Evolutionary conservation across 139 green algal species (phyloP).

Genomic region (Zygnema circumcarinatum): DNA sequence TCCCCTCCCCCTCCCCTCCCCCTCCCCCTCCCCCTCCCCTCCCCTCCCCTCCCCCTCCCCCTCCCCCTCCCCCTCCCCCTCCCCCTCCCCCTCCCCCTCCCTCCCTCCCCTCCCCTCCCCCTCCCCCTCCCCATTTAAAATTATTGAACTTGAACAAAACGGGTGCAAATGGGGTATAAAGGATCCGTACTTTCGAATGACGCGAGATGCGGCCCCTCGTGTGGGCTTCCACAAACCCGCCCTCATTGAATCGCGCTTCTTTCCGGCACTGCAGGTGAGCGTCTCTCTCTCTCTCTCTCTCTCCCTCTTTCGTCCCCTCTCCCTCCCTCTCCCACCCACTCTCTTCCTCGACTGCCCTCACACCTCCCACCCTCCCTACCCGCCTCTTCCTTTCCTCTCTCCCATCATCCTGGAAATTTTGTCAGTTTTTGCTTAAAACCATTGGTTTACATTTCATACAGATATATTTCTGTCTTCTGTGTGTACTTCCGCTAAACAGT

Average conservation of each 20-base stretch:
- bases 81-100: not conserved
- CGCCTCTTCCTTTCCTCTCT: not conserved
- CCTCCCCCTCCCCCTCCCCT: not conserved
- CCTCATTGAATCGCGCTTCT: slow-evolving; percentile 91
- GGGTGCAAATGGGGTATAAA: not conserved
- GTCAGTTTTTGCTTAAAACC: too few relatives aligned
- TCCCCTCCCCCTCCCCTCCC: not conserved
- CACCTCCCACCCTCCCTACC: too few relatives aligned
- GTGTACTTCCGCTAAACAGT: too few relatives aligned
- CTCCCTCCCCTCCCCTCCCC: not conserved
- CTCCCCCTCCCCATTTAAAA: not conserved
- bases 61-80: not conserved
- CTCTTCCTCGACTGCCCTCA: too few relatives aligned
- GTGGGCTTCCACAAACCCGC: slow-evolving; percentile 90
- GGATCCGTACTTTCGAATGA: slow-evolving; percentile 95
- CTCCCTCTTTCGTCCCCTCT: too few relatives aligned
- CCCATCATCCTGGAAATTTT: too few relatives aligned
- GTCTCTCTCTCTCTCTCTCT: not conserved
- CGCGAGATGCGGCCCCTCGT: slow-evolving; percentile 84
- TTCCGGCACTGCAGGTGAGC: slow-evolving; percentile 84
- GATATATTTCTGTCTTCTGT: too few relatives aligned
- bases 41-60: not conserved
- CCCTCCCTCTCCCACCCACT: too few relatives aligned
- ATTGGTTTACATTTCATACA: too few relatives aligned
- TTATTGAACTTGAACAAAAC: not conserved